Conservation (phyloP, 148 eudicot genomes). For the Amaranthus palmeri region DNA sequence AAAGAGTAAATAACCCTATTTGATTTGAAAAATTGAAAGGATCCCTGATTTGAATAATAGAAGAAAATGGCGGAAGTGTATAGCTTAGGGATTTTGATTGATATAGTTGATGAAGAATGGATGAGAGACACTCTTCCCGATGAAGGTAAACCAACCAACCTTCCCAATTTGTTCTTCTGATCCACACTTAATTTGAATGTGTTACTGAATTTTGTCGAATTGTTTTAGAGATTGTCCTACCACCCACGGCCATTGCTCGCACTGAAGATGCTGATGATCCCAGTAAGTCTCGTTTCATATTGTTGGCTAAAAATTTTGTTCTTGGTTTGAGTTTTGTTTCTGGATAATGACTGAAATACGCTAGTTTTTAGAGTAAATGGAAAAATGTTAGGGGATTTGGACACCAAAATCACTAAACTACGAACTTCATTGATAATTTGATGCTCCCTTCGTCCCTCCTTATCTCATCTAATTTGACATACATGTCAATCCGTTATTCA, state of each 20-base stretch:
- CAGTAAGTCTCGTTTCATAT: constrained; percentile 39
- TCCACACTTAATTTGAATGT: neutral
- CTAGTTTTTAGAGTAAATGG: no score
- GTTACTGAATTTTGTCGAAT: neutral
- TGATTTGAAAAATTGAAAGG: no score
- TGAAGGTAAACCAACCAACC: constrained; percentile 44
- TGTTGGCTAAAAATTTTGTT: no score
- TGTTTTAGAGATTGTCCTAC: constrained; percentile 55
- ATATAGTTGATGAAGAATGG: constrained; percentile 89
- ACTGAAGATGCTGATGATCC: constrained; percentile 75
- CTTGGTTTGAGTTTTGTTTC: no score
- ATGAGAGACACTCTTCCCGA: constrained; percentile 84
- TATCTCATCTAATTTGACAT: no score
- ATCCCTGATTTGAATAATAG: neutral
- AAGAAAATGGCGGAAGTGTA: constrained; percentile 45
- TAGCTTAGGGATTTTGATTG: constrained; percentile 69
- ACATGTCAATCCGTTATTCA: no score
- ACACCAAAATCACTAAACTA: no score
- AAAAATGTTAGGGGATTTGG: no score
- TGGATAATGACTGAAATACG: no score
- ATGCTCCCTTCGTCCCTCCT: no score
- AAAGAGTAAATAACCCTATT: no score
- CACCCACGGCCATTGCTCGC: constrained; percentile 51
- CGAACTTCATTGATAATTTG: no score
- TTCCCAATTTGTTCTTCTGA: neutral